A percentile compares a stretch with the other conserved stretches of the same genome.
These are phyloP conservation scores for Colletotrichum cordylinicola DNA, from an alignment of 2,329 filamentous ascomycete species.

Conservation along the genomic window DNA sequence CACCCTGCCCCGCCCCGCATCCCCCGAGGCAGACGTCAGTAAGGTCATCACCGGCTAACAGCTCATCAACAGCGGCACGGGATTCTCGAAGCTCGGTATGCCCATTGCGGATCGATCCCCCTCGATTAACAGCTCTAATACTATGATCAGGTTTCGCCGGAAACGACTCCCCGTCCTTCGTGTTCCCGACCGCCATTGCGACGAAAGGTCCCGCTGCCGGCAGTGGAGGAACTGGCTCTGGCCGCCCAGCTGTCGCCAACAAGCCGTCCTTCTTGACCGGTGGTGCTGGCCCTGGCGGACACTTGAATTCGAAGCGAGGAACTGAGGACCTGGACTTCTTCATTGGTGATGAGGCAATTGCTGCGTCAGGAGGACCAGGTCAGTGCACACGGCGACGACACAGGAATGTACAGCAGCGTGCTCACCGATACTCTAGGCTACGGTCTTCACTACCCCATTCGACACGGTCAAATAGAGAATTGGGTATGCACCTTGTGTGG, in stretches of 20 bases:
- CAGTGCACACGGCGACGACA: constrained; percentile 31
- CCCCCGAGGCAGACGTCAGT: constrained; percentile 26
- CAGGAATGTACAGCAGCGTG: not conserved
- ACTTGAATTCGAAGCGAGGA: constrained; percentile 89
- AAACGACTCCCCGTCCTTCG: constrained; percentile 98
- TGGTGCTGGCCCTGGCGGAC: constrained; percentile 80
- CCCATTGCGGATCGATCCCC: not conserved
- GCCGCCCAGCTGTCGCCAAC: constrained; percentile 87
- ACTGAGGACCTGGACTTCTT: constrained; percentile 99
- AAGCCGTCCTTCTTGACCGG: constrained; percentile 96
- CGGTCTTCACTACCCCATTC: constrained; percentile 95
- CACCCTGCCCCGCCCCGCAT: constrained; percentile 33
- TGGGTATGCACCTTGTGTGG: constrained; percentile 68
- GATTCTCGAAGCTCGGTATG: constrained; percentile 98
- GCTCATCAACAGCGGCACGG: constrained; percentile 80
- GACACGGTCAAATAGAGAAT: constrained; percentile 98
- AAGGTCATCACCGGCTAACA: constrained; percentile 23
- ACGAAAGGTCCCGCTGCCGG: constrained; percentile 82
- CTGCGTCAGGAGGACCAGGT: constrained; percentile 84
- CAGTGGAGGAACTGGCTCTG: constrained; percentile 79
- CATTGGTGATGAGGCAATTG: constrained; percentile 94
- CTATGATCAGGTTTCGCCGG: constrained; percentile 83
- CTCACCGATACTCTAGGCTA: constrained; percentile 67
- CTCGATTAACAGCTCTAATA: constrained; percentile 29
- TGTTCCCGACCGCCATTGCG: constrained; percentile 98